phyloP scores from a whole-genome alignment of 1,284 basidiomycete species.

The Cutaneotrichosporon arboriforme region DNA sequence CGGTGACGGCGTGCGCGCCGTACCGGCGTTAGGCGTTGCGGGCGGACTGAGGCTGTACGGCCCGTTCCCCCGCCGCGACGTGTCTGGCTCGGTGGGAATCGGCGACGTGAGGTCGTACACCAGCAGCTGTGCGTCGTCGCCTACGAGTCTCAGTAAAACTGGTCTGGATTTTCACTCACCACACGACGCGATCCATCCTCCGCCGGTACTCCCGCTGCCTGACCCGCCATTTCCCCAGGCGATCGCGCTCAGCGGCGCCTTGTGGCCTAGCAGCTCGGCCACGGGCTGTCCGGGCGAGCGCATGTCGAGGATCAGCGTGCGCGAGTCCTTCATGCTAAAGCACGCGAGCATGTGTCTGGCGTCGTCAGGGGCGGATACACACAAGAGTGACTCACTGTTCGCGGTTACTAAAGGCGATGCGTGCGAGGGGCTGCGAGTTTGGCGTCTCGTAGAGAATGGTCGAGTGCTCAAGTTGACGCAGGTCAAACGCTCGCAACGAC shows the following conservation, averaged over 20 bases:
- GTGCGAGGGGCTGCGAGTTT: constrained; percentile 58
- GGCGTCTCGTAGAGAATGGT: constrained; percentile 98
- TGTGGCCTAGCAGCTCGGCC: constrained; percentile 78
- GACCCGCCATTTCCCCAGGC: constrained; percentile 66
- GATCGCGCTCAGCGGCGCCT: constrained; percentile 64
- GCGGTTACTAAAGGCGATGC: constrained; percentile 66
- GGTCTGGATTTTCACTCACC: constrained; percentile 52
- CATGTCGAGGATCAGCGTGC: constrained; percentile 89
- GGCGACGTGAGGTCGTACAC: constrained; percentile 69
- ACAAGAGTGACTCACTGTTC: constrained; percentile 31
- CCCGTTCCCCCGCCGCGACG: constrained; percentile 7
- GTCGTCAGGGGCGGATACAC: background rate
- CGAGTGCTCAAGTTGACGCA: constrained; percentile 92
- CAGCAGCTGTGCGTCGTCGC: constrained; percentile 83
- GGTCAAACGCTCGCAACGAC: constrained; percentile 89
- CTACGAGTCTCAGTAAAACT: constrained; percentile 48
- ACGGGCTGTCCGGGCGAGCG: constrained; percentile 87
- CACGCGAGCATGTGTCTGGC: constrained; percentile 46
- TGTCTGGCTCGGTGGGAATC: constrained; percentile 23
- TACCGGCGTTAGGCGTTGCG: constrained; percentile 55
- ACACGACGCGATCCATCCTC: constrained; percentile 74
- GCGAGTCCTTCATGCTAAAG: constrained; percentile 63
- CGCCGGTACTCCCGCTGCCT: constrained; percentile 52
- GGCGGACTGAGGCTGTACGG: constrained; percentile 24
- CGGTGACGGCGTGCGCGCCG: constrained; percentile 56